Conservation (phyloP, 2,329 filamentous ascomycete genomes). For the Waltergamsia citrina region DNA sequence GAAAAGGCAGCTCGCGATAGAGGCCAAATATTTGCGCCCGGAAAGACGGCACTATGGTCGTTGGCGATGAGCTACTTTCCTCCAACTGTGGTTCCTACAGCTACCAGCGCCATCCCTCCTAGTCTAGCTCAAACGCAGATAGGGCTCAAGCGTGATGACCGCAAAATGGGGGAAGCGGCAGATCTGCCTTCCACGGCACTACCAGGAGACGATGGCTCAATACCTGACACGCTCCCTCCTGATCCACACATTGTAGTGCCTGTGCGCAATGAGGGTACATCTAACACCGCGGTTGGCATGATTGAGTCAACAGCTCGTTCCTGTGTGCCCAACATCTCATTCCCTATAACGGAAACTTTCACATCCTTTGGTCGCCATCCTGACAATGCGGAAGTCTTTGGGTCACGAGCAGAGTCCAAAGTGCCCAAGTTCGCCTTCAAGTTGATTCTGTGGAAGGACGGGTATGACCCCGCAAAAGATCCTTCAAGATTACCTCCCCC, state of each 20-base stretch:
- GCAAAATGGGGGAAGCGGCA: not conserved
- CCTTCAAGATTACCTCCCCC: slow-evolving; percentile 39
- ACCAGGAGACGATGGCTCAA: slow-evolving; percentile 13
- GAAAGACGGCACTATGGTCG: slow-evolving; percentile 41
- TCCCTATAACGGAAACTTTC: slow-evolving; percentile 57
- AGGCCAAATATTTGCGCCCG: slow-evolving; percentile 43
- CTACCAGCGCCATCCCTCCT: no score
- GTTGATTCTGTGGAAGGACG: slow-evolving; percentile 63
- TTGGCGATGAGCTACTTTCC: slow-evolving; percentile 51
- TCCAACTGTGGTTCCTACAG: no score
- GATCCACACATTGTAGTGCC: slow-evolving; percentile 26
- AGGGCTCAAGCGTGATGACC: slow-evolving; percentile 1
- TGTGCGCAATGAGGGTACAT: slow-evolving; percentile 14
- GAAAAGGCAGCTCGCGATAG: slow-evolving; percentile 37
- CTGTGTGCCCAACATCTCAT: slow-evolving; percentile 47
- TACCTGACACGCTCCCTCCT: slow-evolving; percentile 25
- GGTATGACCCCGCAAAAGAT: slow-evolving; percentile 50
- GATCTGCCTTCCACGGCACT: slow-evolving; percentile 16
- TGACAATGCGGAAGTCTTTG: slow-evolving; percentile 60
- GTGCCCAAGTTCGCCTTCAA: slow-evolving; percentile 78
- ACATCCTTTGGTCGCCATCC: slow-evolving; percentile 69
- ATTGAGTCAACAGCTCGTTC: slow-evolving; percentile 60
- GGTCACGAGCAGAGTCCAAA: slow-evolving; percentile 51
- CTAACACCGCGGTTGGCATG: slow-evolving; percentile 47
- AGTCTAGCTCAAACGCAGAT: slow-evolving; percentile 2